A percentile compares a stretch with the other conserved stretches of the same genome.
phyloP scores from a whole-genome alignment of 1,284 basidiomycete genomes.

The Microbotryum scabiosae region DNA sequence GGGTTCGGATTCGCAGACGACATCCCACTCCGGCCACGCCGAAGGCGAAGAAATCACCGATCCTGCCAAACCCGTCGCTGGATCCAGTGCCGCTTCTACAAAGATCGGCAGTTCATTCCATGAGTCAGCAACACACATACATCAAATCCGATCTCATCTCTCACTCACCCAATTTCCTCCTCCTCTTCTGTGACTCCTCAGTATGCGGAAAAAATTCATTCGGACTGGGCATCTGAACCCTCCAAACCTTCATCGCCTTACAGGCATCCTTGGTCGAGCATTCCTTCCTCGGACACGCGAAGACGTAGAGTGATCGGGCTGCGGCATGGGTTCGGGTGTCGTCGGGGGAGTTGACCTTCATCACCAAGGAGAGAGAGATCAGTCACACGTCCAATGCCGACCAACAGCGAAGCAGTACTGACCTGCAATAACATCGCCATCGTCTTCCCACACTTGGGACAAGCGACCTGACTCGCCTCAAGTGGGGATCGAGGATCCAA shows the following conservation, averaged over 20 bases:
- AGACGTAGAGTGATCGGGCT: slow-evolving; percentile 25
- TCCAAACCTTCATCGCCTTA: slow-evolving; percentile 10
- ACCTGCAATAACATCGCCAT: slow-evolving; percentile 25
- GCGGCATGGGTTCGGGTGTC: slow-evolving; percentile 20
- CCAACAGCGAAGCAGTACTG: not conserved
- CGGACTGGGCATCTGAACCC: slow-evolving; percentile 25
- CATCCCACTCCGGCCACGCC: slow-evolving; percentile 20
- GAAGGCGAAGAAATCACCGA: not conserved
- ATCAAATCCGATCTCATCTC: too few species aligned
- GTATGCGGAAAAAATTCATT: slow-evolving; percentile 29
- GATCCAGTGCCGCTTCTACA: slow-evolving; percentile 5
- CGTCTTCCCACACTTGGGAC: slow-evolving; percentile 8
- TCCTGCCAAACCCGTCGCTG: not conserved
- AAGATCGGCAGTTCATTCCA: not conserved
- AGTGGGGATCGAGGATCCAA: slow-evolving; percentile 24
- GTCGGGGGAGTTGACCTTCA: slow-evolving; percentile 28
- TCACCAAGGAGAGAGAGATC: not conserved
- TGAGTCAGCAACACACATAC: too few species aligned
- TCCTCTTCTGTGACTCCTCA: slow-evolving; percentile 2
- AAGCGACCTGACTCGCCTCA: slow-evolving; percentile 4
- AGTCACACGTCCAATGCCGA: not conserved
- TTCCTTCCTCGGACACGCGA: slow-evolving; percentile 6
- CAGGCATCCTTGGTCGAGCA: slow-evolving; percentile 6
- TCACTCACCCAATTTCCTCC: slow-evolving; percentile 6
- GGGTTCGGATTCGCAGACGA: slow-evolving; percentile 22